Conservation (phyloP, 192 early-diverging fungal species). For the Rhizoclosmatium sp. region DNA sequence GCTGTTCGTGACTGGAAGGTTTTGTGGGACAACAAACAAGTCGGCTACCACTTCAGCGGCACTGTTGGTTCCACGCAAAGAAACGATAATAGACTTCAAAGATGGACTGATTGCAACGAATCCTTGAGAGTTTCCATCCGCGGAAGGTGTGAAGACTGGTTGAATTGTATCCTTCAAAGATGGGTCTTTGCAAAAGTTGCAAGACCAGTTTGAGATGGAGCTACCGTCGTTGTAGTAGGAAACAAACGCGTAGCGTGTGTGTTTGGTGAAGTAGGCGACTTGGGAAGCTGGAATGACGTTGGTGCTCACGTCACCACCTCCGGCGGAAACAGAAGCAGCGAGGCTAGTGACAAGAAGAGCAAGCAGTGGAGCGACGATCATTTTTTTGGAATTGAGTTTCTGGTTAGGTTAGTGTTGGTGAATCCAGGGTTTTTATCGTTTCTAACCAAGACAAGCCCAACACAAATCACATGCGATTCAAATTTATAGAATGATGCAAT, state of each 20-base stretch:
- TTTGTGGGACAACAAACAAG: not conserved
- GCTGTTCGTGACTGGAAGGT: not conserved
- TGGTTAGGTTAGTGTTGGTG: too few relatives aligned
- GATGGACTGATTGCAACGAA: not conserved
- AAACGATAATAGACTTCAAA: conserved; percentile 39
- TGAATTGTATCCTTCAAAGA: not conserved
- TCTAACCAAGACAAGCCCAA: too few relatives aligned
- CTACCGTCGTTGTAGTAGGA: not conserved
- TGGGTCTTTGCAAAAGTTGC: not conserved
- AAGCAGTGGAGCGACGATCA: too few relatives aligned
- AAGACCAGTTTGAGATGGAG: not conserved
- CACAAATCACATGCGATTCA: too few relatives aligned
- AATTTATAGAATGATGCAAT: too few relatives aligned
- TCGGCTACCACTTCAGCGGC: conserved; percentile 27
- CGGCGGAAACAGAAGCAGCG: too few relatives aligned
- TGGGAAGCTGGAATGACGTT: not conserved
- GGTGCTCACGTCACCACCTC: too few relatives aligned
- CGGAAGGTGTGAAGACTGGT: not conserved
- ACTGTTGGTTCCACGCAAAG: conserved; percentile 41
- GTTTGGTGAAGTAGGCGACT: not conserved
- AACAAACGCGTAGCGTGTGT: not conserved
- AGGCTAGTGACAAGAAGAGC: too few relatives aligned
- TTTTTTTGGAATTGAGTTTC: too few relatives aligned
- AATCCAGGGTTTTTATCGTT: too few relatives aligned
- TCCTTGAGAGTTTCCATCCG: not conserved